Evolutionary conservation across 495 filamentous ascomycete species (phyloP).

Genomic region (Aspergillus bridgeri): DNA sequence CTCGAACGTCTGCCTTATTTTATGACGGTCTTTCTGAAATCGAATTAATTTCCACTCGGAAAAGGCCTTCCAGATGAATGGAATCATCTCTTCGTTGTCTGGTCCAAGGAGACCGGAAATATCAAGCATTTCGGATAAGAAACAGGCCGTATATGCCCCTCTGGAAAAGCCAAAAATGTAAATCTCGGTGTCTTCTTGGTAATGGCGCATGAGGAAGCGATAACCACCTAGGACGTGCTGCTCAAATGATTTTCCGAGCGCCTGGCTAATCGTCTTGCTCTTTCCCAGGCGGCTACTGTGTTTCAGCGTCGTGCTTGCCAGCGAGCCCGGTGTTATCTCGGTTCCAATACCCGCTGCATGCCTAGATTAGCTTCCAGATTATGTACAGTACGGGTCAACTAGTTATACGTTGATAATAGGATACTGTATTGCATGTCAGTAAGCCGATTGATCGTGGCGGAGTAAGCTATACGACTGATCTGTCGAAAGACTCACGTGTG

Average conservation of each 20-base stretch:
- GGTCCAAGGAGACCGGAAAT: conserved; percentile 66
- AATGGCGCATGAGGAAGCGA: conserved; percentile 81
- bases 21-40: no score
- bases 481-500: no score
- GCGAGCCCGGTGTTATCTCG: conserved; percentile 1
- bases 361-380: background rate
- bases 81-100: conserved; percentile 77
- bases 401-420: background rate
- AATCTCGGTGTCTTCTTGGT: conserved; percentile 65
- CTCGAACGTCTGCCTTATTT: conserved; percentile 56
- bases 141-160: conserved; percentile 77
- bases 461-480: no score
- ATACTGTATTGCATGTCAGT: background rate
- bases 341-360: conserved; percentile 1
- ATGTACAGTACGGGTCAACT: background rate
- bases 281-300: no score
- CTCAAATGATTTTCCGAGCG: conserved; percentile 69
- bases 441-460: no score
- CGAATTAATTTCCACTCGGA: conserved; percentile 47
- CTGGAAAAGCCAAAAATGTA: conserved; percentile 75
- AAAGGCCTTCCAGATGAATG: conserved; percentile 70
- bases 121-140: conserved; percentile 78
- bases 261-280: conserved; percentile 46
- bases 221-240: conserved; percentile 77
- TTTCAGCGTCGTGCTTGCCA: background rate